Percentiles rank a stretch among this genome's conserved stretches.
These are phyloP conservation scores for Melanopsichium pennsylvanicum DNA, from an alignment of 1,284 basidiomycete species.

Conservation along the genomic window DNA sequence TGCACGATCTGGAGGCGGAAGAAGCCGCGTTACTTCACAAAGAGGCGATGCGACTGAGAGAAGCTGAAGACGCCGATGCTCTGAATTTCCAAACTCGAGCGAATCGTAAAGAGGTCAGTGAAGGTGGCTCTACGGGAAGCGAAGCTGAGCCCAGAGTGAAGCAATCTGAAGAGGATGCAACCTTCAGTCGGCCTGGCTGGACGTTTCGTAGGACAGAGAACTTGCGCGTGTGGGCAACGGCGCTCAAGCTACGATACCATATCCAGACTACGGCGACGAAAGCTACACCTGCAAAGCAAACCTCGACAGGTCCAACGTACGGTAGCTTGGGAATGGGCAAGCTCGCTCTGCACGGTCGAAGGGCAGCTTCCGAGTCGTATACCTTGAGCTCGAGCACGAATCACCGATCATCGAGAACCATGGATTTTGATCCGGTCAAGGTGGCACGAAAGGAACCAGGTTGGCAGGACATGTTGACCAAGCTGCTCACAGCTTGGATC, in stretches of 20 bases:
- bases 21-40: constrained; percentile 67
- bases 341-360: constrained; percentile 28
- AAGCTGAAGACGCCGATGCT: constrained; percentile 66
- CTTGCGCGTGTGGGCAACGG: constrained; percentile 43
- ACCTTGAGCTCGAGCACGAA: background rate
- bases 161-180: too few relatives aligned
- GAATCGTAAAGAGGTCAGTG: constrained; percentile 7
- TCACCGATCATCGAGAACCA: background rate
- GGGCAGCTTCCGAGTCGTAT: constrained; percentile 29
- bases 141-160: background rate
- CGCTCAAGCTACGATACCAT: constrained; percentile 43
- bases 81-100: constrained; percentile 43
- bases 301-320: constrained; percentile 5
- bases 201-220: constrained; percentile 53
- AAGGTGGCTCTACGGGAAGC: background rate
- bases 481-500: constrained; percentile 74
- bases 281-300: background rate
- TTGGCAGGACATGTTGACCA: constrained; percentile 81
- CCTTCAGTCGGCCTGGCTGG: constrained; percentile 41
- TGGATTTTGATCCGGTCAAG: constrained; percentile 74
- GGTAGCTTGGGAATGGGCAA: constrained; percentile 35
- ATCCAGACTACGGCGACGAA: constrained; percentile 30
- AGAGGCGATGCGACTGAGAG: constrained; percentile 34
- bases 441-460: constrained; percentile 78
- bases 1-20: constrained; percentile 69